Conservation (phyloP, 176 grass and related monocot species). For the Triticum aestivum region DNA sequence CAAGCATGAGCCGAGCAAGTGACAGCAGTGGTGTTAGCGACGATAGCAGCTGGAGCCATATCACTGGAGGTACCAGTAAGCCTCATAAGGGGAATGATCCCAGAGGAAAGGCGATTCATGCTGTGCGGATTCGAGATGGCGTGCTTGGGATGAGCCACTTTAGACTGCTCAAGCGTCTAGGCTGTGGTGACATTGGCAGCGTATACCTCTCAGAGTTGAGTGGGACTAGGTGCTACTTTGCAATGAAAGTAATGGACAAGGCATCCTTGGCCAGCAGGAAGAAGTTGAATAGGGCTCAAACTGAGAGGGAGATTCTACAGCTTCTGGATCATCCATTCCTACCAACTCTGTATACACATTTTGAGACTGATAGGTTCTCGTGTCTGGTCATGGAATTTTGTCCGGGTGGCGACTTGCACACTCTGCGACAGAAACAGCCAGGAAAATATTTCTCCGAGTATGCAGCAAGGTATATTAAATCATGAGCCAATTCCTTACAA, state of each 20-base stretch:
- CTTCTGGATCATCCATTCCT: conserved; percentile 90
- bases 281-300: conserved; percentile 88
- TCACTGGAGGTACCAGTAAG: conserved; percentile 77
- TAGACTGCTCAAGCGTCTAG: conserved; percentile 80
- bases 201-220: conserved; percentile 96
- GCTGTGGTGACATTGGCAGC: conserved; percentile 90
- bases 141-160: conserved; percentile 95
- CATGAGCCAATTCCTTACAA: not conserved
- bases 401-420: conserved; percentile 91
- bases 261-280: conserved; percentile 84
- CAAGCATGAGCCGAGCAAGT: conserved; percentile 88
- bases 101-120: conserved; percentile 83
- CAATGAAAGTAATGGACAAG: conserved; percentile 99
- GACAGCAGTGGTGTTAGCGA: conserved; percentile 91
- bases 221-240: conserved; percentile 87
- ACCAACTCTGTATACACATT: conserved; percentile 87
- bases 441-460: conserved; percentile 91
- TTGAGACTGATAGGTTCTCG: conserved; percentile 86
- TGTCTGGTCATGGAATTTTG: conserved; percentile 99
- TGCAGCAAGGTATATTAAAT: conserved; percentile 67
- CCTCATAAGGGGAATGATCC: conserved; percentile 97
- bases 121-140: conserved; percentile 70
- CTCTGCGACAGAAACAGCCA: conserved; percentile 74
- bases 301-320: conserved; percentile 88
- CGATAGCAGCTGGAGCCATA: conserved; percentile 87